Percentiles rank a stretch among this genome's conserved stretches.
Evolutionary conservation across 2,329 filamentous ascomycete genomes (phyloP).

Genomic region (Neurospora sp.): DNA sequence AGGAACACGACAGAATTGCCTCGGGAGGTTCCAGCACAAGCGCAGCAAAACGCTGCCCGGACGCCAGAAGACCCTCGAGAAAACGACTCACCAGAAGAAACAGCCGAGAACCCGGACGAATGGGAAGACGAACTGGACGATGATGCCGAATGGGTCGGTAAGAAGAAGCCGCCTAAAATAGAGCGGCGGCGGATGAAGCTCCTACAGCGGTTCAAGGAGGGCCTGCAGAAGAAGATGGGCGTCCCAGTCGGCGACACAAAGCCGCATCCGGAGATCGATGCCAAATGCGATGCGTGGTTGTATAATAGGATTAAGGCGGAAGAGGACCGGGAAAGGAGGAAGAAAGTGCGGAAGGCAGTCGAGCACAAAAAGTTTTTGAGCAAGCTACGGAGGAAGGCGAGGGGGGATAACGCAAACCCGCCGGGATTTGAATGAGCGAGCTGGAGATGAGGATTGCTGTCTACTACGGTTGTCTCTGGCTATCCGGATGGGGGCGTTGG

Average conservation of each 20-base stretch:
- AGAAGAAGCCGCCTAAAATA: conserved; percentile 3
- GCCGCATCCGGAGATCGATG: conserved; percentile 17
- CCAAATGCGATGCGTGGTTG: conserved; percentile 15
- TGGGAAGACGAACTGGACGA: background rate
- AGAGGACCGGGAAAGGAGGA: conserved; percentile 10
- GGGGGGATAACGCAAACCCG: conserved; percentile 6
- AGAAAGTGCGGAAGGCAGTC: background rate
- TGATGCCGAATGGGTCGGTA: conserved; percentile 11
- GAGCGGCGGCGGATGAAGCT: conserved; percentile 20
- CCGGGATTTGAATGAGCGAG: background rate
- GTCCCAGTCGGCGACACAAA: conserved; percentile 14
- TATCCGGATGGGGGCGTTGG: background rate
- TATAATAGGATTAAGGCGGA: background rate
- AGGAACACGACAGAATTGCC: background rate
- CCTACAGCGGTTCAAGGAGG: conserved; percentile 19
- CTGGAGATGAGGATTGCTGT: background rate
- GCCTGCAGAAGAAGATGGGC: conserved; percentile 18
- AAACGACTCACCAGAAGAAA: background rate
- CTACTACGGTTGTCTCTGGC: background rate
- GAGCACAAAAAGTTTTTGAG: background rate
- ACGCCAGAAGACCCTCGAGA: background rate
- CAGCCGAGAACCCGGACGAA: conserved; percentile 1
- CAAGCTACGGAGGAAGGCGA: conserved; percentile 1
- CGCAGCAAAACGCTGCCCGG: background rate
- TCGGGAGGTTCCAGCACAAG: conserved; percentile 7